Percentiles rank a stretch among this genome's conserved stretches.
phyloP scores from a whole-genome alignment of 1,139 yeast species.

The Debaryomyces nepalensis region DNA sequence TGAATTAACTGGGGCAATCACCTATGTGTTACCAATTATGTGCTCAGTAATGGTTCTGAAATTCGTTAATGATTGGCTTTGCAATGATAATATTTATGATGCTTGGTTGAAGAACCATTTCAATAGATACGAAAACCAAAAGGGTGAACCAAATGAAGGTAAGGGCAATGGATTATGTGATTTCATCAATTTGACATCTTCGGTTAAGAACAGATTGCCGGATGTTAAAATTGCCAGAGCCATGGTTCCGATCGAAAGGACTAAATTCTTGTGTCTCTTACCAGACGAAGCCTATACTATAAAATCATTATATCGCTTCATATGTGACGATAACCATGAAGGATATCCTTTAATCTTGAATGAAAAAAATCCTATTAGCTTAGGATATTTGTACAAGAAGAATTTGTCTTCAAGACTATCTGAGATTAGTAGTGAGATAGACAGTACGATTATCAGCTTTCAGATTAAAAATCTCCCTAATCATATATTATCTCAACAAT shows the following conservation, averaged over 20 bases:
- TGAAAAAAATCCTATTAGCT: conserved; percentile 29
- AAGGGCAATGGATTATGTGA: conserved; percentile 49
- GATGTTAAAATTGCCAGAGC: conserved; percentile 34
- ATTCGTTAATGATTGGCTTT: conserved; percentile 52
- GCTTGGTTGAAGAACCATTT: conserved; percentile 41
- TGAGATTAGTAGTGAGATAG: conserved; percentile 15
- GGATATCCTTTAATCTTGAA: conserved; percentile 47
- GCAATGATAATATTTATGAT: conserved; percentile 55
- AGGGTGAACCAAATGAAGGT: conserved; percentile 32
- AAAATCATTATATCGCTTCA: conserved; percentile 23
- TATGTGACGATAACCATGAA: conserved; percentile 43
- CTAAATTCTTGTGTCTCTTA: conserved; percentile 35
- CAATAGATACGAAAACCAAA: conserved; percentile 21
- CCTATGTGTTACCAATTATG: conserved; percentile 65
- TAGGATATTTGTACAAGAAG: conserved; percentile 45
- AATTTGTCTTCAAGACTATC: conserved; percentile 25
- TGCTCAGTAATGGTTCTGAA: conserved; percentile 58
- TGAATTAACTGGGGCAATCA: conserved; percentile 63
- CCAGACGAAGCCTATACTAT: conserved; percentile 35
- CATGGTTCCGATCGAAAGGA: conserved; percentile 37
- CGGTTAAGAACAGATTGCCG: conserved; percentile 38
- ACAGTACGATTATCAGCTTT: conserved; percentile 25
- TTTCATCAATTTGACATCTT: conserved; percentile 37
- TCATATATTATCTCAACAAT: conserved; percentile 30
- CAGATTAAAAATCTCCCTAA: conserved; percentile 27